These are phyloP conservation scores for Pythium brassicae DNA, from an alignment of 352 stramenopile species.

Conservation along the genomic window DNA sequence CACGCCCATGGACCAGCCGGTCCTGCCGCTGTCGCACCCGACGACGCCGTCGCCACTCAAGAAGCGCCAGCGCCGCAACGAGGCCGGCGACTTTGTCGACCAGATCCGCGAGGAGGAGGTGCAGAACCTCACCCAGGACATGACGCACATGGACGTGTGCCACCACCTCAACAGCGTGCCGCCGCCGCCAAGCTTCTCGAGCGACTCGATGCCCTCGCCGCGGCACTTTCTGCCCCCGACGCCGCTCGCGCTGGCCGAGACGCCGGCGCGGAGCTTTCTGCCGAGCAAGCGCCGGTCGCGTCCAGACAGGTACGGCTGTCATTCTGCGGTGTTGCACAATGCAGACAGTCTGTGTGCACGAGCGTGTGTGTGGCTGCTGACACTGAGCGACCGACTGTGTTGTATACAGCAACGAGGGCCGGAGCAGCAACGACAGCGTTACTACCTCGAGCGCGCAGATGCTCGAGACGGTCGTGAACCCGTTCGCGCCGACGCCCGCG, in stretches of 20 bases:
- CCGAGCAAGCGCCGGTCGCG: slow-evolving; percentile 21
- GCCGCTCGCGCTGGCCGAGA: slow-evolving; percentile 19
- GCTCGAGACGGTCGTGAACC: slow-evolving; percentile 60
- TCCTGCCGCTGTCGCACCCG: slow-evolving; percentile 76
- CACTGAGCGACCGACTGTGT: not conserved
- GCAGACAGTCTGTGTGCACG: no score
- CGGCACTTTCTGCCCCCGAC: slow-evolving; percentile 34
- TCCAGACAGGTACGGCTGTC: slow-evolving; percentile 19
- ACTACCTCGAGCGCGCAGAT: slow-evolving; percentile 11
- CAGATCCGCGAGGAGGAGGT: slow-evolving; percentile 56
- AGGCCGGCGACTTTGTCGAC: slow-evolving; percentile 16
- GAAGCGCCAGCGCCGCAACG: slow-evolving; percentile 52
- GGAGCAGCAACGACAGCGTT: slow-evolving; percentile 2
- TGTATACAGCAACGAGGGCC: slow-evolving; percentile 1
- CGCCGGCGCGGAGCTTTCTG: slow-evolving; percentile 21
- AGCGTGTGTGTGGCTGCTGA: not conserved
- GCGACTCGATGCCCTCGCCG: slow-evolving; percentile 38
- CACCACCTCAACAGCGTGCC: slow-evolving; percentile 8
- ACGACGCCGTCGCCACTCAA: slow-evolving; percentile 81
- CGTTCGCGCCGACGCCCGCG: slow-evolving; percentile 52
- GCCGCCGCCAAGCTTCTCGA: slow-evolving; percentile 42
- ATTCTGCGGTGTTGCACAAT: no score
- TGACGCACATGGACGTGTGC: slow-evolving; percentile 73
- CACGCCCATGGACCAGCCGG: slow-evolving; percentile 76
- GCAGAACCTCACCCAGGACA: slow-evolving; percentile 67